Conservation (phyloP, 768 basidiomycete genomes). For the Butyriboletus loyo region DNA sequence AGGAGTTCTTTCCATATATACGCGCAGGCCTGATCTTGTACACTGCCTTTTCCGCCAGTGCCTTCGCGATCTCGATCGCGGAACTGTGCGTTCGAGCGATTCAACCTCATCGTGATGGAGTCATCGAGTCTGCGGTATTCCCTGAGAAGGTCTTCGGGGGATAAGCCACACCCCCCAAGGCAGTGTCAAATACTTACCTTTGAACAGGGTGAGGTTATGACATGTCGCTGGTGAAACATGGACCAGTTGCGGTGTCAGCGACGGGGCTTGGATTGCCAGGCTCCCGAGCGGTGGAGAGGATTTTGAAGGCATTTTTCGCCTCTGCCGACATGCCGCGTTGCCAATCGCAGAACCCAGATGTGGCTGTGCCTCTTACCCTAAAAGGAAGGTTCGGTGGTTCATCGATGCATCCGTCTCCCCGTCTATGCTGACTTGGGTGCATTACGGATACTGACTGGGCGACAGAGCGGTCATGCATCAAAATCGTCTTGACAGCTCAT, state of each 20-base stretch:
- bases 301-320: constrained; percentile 37
- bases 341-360: constrained; percentile 19
- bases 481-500: constrained; percentile 24
- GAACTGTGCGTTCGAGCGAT: constrained; percentile 72
- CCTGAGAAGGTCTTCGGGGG: constrained; percentile 63
- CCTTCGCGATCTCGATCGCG: constrained; percentile 66
- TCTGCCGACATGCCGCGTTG: constrained; percentile 29
- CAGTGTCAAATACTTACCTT: constrained; percentile 38
- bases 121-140: constrained; percentile 84
- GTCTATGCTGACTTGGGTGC: not conserved
- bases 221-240: constrained; percentile 74
- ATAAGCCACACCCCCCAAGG: constrained; percentile 12
- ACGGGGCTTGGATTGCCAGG: constrained; percentile 64
- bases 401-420: not conserved
- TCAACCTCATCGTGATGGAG: constrained; percentile 73
- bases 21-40: constrained; percentile 73
- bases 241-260: constrained; percentile 57
- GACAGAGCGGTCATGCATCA: not conserved
- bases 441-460: not conserved
- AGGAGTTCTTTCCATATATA: constrained; percentile 77
- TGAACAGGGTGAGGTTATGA: constrained; percentile 72
- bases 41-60: constrained; percentile 42
- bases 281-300: constrained; percentile 58
- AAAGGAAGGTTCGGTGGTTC: constrained; percentile 34
- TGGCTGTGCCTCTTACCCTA: constrained; percentile 16